Percentiles rank a stretch among this genome's conserved stretches.
Conservation (phyloP, 495 filamentous ascomycete genomes). For the Penicillium verhagenii region DNA sequence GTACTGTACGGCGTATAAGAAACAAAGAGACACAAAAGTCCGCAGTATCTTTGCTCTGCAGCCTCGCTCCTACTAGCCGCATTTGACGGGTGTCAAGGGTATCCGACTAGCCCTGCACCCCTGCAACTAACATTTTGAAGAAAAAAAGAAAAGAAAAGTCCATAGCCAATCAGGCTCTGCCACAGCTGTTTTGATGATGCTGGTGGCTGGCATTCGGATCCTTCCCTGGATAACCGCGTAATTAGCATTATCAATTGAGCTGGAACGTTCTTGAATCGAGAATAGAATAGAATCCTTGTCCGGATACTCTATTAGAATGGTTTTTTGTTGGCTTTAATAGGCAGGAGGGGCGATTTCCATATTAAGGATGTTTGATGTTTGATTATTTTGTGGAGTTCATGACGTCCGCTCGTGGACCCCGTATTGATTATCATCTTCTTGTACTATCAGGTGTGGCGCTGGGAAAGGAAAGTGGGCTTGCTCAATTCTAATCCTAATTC, state of each 20-base stretch:
- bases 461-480: neutral
- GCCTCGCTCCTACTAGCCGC: neutral
- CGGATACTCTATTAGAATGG: too few species aligned
- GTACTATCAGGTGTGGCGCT: too few species aligned
- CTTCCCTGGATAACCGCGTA: neutral
- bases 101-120: neutral
- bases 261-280: too few species aligned
- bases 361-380: too few species aligned
- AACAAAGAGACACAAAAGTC: neutral
- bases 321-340: too few species aligned
- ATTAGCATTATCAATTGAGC: neutral
- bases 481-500: too few species aligned
- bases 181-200: neutral
- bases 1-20: neutral
- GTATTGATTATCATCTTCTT: too few species aligned
- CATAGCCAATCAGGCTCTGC: neutral
- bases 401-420: too few species aligned
- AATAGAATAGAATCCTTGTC: slow-evolving; percentile 17
- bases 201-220: neutral
- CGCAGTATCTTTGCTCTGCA: neutral
- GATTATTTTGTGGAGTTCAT: too few species aligned
- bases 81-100: neutral
- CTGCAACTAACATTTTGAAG: neutral
- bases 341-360: too few species aligned
- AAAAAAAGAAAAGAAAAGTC: too few species aligned